Evolutionary conservation across 176 grass and related monocot genomes (phyloP).

Genomic region (Zoysia japonica): DNA sequence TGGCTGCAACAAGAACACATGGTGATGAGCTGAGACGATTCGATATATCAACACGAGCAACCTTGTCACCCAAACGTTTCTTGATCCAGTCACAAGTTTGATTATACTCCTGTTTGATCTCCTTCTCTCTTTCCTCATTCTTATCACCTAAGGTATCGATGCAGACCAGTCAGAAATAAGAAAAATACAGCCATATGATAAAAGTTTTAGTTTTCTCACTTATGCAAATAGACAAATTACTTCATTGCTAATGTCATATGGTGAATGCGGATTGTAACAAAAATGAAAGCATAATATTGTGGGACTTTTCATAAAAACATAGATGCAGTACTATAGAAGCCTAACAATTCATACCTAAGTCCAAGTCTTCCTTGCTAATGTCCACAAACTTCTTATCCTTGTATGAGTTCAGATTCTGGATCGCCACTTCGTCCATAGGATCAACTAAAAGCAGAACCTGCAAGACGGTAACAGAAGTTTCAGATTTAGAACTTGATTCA

Average conservation of each 20-base stretch:
- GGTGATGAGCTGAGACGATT: conserved; percentile 87
- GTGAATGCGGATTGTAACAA: not conserved
- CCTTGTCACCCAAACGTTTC: conserved; percentile 82
- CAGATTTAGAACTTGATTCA: conserved; percentile 7
- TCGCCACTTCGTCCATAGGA: conserved; percentile 93
- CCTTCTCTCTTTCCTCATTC: conserved; percentile 85
- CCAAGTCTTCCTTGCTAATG: conserved; percentile 98
- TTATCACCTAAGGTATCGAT: conserved; percentile 83
- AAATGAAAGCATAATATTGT: conserved; percentile 75
- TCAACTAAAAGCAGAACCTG: conserved; percentile 96
- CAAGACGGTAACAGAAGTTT: conserved; percentile 15
- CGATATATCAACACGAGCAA: conserved; percentile 91
- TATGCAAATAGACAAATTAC: not conserved
- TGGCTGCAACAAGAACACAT: conserved; percentile 90
- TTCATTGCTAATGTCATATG: conserved; percentile 50
- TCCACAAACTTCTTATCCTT: conserved; percentile 97
- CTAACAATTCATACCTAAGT: conserved; percentile 53
- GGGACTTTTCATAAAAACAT: conserved; percentile 1
- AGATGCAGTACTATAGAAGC: not conserved
- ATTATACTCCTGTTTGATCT: conserved; percentile 87
- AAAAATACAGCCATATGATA: conserved; percentile 11
- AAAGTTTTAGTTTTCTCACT: not conserved
- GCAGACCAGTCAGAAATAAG: conserved; percentile 46
- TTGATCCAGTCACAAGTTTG: conserved; percentile 98
- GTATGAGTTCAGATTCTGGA: conserved; percentile 89